Percentiles rank a stretch among this genome's conserved stretches.
Evolutionary conservation across 2,329 filamentous ascomycete species (phyloP).

Genomic region (Microsporum audouinii): DNA sequence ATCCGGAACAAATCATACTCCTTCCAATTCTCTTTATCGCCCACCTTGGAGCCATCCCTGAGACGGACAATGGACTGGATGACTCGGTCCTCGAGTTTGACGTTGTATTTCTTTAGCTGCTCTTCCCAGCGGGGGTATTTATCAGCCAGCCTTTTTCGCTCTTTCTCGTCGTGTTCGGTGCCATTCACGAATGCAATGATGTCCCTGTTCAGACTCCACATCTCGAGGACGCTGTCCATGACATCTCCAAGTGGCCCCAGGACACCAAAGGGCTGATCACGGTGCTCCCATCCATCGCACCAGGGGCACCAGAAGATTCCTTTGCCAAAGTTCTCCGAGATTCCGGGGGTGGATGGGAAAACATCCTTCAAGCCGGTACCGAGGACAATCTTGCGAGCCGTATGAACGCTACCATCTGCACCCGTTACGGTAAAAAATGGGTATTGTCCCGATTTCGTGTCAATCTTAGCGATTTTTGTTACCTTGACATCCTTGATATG

Average conservation of each 20-base stretch:
- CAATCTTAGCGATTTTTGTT: conserved; percentile 22
- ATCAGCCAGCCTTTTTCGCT: conserved; percentile 30
- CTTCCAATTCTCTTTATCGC: conserved; percentile 24
- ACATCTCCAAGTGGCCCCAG: conserved; percentile 38
- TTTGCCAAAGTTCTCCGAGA: conserved; percentile 46
- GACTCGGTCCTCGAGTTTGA: conserved; percentile 46
- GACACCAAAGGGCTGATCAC: conserved; percentile 47
- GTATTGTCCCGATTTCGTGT: conserved; percentile 23
- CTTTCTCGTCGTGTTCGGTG: conserved; percentile 39
- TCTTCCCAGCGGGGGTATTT: conserved; percentile 39
- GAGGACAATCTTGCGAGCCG: conserved; percentile 45
- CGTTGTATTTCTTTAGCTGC: conserved; percentile 41
- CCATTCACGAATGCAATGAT: conserved; percentile 50
- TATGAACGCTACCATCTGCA: conserved; percentile 27
- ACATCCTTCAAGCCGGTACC: conserved; percentile 48
- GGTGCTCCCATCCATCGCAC: conserved; percentile 54
- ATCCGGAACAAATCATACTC: conserved; percentile 48
- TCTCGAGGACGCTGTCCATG: conserved; percentile 39
- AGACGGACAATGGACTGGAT: conserved; percentile 42
- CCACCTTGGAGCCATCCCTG: conserved; percentile 20
- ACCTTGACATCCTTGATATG: conserved; percentile 44
- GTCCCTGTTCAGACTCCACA: conserved; percentile 45
- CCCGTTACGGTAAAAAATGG: conserved; percentile 39
- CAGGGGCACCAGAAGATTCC: conserved; percentile 55
- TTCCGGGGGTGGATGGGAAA: conserved; percentile 44